Base-by-base conservation (phyloP, 352 stramenopile genomes). In the Globisporangium uncinulatum region DNA sequence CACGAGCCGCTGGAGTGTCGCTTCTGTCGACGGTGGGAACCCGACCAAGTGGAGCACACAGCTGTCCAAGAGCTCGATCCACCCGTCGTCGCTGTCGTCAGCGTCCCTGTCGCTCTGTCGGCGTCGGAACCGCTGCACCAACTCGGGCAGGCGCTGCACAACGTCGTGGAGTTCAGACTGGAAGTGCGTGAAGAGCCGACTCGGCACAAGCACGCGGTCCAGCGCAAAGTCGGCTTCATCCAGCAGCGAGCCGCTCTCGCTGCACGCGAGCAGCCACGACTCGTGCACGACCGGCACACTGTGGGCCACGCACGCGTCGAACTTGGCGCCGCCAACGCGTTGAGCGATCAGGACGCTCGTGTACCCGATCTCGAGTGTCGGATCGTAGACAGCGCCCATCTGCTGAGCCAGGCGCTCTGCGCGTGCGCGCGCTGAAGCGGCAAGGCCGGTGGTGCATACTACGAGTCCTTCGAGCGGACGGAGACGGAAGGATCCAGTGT, bases 251-350 rank as follows among this genome's bases (percentile, higher is more conserved):
- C 68, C 48, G 14, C 72, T 69, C 54, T 89, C 73, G 15, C 85
- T 39, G 46, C 77, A 92, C n/a, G 78, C 82, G n/a, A 79, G 66
- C 0, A 92, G 62, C 82, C 82, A 92, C 32, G 71, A 76, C 9
- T 89, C 62, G 52, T 89, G 77, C 3, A 89, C 82, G 11, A 92
- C 70, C 4, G 82, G 74, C 51, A 92, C 83, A 11, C 70, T 61
- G 58, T 88, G 71, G 4, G 62, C 63, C 17, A 83, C 53, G 0
- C 79, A 79, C 1, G 77, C 77, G 15, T 88, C 74, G 48, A 87
- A 89, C 61, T 92, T 89, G 17, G 74, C 65, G 49, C 82, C 82
- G 53, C 71, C 64, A 0, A 74, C 53, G 24, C 70, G 66, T 64
- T 84, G 69, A 24, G 79, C 79, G 52, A 92, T 78, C 19, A 92